These are phyloP conservation scores for Claviceps paspali DNA, from an alignment of 2,329 filamentous ascomycete species.

Conservation along the genomic window DNA sequence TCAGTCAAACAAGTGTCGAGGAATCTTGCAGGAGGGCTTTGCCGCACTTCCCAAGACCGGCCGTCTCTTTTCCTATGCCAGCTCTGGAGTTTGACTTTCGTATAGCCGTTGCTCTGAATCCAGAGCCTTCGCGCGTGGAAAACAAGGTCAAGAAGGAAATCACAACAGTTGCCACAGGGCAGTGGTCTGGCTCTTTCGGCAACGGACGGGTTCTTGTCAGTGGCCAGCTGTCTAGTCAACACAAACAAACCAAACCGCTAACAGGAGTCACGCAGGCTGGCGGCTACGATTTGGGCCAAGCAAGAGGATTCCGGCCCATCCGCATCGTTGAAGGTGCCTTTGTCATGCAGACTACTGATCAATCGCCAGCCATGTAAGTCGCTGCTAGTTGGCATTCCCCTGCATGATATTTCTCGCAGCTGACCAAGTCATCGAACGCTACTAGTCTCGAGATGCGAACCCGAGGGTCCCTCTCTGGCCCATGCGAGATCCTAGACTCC, in stretches of 20 bases:
- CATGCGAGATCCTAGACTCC: constrained; percentile 26
- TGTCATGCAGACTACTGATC: constrained; percentile 31
- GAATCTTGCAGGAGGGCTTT: constrained; percentile 23
- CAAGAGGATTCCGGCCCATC: constrained; percentile 24
- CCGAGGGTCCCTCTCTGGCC: constrained; percentile 30
- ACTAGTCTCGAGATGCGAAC: constrained; percentile 28
- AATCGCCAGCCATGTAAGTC: constrained; percentile 28
- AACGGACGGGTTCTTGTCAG: constrained; percentile 31
- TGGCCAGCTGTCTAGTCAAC: constrained; percentile 3
- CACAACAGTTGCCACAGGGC: constrained; percentile 30
- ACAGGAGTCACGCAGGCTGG: constrained; percentile 17
- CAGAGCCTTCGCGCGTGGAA: constrained; percentile 27
- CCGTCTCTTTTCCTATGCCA: constrained; percentile 28
- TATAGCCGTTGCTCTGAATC: constrained; percentile 30
- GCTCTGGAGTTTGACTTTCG: constrained; percentile 34
- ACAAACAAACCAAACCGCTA: no score
- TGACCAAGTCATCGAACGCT: not conserved
- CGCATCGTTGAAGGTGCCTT: constrained; percentile 33
- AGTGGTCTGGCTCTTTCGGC: constrained; percentile 33
- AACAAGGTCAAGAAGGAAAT: constrained; percentile 30
- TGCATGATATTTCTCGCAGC: no score
- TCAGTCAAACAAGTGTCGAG: constrained; percentile 17
- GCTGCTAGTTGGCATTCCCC: no score
- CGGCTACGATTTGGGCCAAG: constrained; percentile 27
- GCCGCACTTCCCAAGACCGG: constrained; percentile 26